These are phyloP conservation scores for Geotrichum bryndzae DNA, from an alignment of 1,139 yeast species.

Conservation along the genomic window DNA sequence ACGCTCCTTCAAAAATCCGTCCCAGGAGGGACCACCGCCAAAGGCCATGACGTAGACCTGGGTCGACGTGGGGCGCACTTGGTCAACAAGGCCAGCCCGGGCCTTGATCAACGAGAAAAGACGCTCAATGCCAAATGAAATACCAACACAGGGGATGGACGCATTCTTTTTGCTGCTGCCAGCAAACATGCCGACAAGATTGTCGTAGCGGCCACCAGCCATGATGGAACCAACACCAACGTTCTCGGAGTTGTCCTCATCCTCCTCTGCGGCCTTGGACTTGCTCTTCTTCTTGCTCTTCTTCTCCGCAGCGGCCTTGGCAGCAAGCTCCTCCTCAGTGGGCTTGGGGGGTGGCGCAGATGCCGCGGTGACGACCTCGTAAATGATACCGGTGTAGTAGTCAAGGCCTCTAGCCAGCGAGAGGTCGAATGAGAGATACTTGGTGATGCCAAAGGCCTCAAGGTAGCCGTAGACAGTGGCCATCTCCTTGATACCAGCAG, in stretches of 20 bases:
- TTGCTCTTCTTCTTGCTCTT: slow-evolving; percentile 26
- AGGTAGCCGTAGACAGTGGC: slow-evolving; percentile 64
- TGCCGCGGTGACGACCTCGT: slow-evolving; percentile 90
- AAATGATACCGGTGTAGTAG: slow-evolving; percentile 92
- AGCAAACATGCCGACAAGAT: slow-evolving; percentile 93
- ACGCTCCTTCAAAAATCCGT: slow-evolving; percentile 84
- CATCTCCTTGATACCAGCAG: slow-evolving; percentile 78
- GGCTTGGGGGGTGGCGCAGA: slow-evolving; percentile 82
- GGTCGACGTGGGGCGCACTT: slow-evolving; percentile 74
- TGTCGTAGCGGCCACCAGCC: slow-evolving; percentile 98
- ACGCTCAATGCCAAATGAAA: slow-evolving; percentile 95
- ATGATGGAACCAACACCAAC: slow-evolving; percentile 98
- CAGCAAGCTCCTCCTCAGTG: slow-evolving; percentile 37
- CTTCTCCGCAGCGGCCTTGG: slow-evolving; percentile 37
- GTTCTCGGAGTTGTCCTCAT: slow-evolving; percentile 90
- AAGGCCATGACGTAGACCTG: slow-evolving; percentile 96
- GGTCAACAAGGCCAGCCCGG: slow-evolving; percentile 52
- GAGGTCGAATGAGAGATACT: slow-evolving; percentile 73
- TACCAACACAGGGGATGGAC: slow-evolving; percentile 93
- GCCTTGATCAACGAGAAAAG: slow-evolving; percentile 83
- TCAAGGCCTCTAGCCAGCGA: slow-evolving; percentile 96
- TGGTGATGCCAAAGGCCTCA: slow-evolving; percentile 67
- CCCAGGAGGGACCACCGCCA: slow-evolving; percentile 97
- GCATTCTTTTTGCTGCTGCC: slow-evolving; percentile 57
- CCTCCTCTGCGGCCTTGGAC: slow-evolving; percentile 40